Base-by-base conservation (phyloP, 176 grass and related monocot species). In the Pontederia crassipes region DNA sequence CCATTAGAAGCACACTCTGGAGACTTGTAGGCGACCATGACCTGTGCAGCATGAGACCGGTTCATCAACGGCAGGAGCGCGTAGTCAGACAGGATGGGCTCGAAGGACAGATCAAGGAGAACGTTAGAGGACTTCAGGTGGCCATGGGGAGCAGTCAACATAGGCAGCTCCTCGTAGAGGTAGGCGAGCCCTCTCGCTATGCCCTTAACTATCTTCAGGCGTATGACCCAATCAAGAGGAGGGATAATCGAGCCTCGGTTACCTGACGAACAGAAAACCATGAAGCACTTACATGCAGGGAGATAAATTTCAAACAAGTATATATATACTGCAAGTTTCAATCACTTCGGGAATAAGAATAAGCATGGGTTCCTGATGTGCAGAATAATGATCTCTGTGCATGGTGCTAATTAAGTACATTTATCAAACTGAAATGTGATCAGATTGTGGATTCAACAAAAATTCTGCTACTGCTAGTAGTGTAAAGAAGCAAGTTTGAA, bases 71-170 rank as follows among this genome's bases (percentile, higher is more conserved):
- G 93, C 0, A 81, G 63, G 16, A 98, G 79, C 54, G 88, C 81
- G 16, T 98, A 98, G 79, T 98, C 93, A 46, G 73, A 74, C 4
- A 98, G 85, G 28, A 79, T 11, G 28, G 93, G 87, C 73, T 83
- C 74, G 20, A 76, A 60, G 2, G 50, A 48, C 1, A 74, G 70
- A 40, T 79, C 49, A 28, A 98, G 79, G 27, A 98, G 84, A 6
- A 98, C 81, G 24, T 98, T 98, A 2, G 93, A 90, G 54, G 88
- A 91, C 80, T 98, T 98, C 46, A 98, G 84, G 71, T 98, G 93
- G 29, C 93, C 93, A 54, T 98, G 93, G 9, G 93, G 86, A 24
- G 89, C 77, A 2, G 77, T 75, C 52, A 98, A 73, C 93, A 86
- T 98, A 9, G 93, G 88, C 0, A 98, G 74, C 62, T 88, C 88